A percentile compares a stretch with the other conserved stretches of the same genome.
phyloP scores from a whole-genome alignment of 345 rosid species.

The Salix exigua region DNA sequence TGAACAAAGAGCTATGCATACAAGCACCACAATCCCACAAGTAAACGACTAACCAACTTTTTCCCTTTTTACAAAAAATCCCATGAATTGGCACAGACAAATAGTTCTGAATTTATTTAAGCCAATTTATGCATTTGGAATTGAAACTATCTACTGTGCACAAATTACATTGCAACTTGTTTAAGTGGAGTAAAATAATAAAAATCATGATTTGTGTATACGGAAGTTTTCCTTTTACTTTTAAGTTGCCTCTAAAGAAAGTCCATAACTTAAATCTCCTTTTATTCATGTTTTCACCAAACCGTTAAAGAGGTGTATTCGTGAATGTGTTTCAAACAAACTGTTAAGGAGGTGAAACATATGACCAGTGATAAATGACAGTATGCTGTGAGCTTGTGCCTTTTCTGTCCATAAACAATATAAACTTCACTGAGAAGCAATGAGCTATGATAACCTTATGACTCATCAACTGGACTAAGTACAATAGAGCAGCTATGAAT shows the following conservation, averaged over 20 bases:
- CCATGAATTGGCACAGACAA: background rate
- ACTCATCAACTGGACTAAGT: background rate
- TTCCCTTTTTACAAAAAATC: background rate
- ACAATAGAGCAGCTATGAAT: background rate
- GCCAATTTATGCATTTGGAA: background rate
- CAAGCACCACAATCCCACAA: background rate
- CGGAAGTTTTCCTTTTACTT: background rate
- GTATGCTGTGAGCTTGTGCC: background rate
- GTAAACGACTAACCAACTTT: background rate
- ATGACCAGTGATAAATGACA: background rate
- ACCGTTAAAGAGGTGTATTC: too few species aligned
- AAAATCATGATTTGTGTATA: background rate
- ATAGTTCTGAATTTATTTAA: background rate
- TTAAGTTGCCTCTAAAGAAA: background rate
- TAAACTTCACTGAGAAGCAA: background rate
- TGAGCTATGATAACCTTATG: background rate
- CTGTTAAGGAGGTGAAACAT: background rate
- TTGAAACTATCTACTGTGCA: background rate
- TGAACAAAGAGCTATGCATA: background rate
- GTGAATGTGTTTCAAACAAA: background rate
- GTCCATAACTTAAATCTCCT: background rate
- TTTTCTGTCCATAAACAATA: background rate
- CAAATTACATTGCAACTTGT: background rate
- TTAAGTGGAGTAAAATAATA: background rate
- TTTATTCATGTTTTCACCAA: background rate